phyloP scores from a whole-genome alignment of 805 yeast genomes.

The Jamesozyma hellenica region DNA sequence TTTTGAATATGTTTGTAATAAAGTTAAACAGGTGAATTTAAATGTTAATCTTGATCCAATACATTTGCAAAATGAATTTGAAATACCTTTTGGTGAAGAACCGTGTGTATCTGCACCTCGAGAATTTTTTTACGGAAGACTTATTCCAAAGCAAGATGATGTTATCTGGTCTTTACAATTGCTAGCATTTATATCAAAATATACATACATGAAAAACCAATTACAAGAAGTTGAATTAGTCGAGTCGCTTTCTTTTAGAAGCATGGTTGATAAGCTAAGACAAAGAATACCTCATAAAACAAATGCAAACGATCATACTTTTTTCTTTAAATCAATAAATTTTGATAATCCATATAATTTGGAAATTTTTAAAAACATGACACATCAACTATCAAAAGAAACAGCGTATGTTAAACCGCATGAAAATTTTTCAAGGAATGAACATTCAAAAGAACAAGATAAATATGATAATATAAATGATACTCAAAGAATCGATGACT shows the following conservation, averaged over 20 bases:
- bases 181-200: constrained; percentile 86
- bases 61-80: background rate
- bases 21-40: background rate
- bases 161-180: constrained; percentile 88
- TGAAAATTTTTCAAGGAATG: no score
- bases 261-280: constrained; percentile 18
- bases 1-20: constrained; percentile 12
- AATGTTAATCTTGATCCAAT: background rate
- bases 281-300: constrained; percentile 6
- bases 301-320: background rate
- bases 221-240: constrained; percentile 70
- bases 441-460: background rate
- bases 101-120: constrained; percentile 37
- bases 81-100: background rate
- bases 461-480: no score
- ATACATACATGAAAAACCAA: constrained; percentile 64
- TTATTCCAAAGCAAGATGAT: constrained; percentile 89
- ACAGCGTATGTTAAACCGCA: no score
- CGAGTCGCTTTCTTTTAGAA: constrained; percentile 52
- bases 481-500: no score
- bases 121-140: constrained; percentile 51
- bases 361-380: background rate
- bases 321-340: background rate
- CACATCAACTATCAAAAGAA: background rate
- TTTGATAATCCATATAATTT: background rate